Percentiles rank a stretch among this genome's conserved stretches.
These are phyloP conservation scores for Nakazawaea wickerhamii DNA, from an alignment of 805 yeast species.

Conservation along the genomic window DNA sequence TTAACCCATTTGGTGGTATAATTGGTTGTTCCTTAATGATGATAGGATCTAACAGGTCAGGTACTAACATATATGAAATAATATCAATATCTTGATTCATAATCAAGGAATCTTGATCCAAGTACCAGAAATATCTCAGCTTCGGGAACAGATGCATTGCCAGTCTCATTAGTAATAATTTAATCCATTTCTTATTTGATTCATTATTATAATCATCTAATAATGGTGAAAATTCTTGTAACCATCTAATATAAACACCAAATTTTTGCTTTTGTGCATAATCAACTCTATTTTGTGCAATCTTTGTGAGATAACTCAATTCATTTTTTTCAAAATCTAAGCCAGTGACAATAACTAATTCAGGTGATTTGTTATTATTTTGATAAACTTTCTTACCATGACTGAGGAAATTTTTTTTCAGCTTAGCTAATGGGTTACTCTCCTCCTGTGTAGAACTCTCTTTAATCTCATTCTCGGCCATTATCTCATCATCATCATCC, in stretches of 20 bases:
- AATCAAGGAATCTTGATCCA: slow-evolving; percentile 73
- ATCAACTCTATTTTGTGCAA: slow-evolving; percentile 83
- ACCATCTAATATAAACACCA: slow-evolving; percentile 82
- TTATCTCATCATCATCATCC: slow-evolving; percentile 37
- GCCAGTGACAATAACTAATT: slow-evolving; percentile 70
- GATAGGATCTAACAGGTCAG: slow-evolving; percentile 55
- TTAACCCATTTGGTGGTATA: slow-evolving; percentile 59
- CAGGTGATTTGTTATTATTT: slow-evolving; percentile 42
- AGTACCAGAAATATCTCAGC: slow-evolving; percentile 86
- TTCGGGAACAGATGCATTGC: slow-evolving; percentile 93
- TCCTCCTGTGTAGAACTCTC: slow-evolving; percentile 37
- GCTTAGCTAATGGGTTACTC: slow-evolving; percentile 40
- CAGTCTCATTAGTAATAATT: slow-evolving; percentile 61
- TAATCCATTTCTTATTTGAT: slow-evolving; percentile 50
- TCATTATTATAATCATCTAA: slow-evolving; percentile 42
- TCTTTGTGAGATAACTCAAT: slow-evolving; percentile 50
- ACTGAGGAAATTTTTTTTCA: slow-evolving; percentile 54
- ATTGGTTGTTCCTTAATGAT: slow-evolving; percentile 69
- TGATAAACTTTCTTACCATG: slow-evolving; percentile 56
- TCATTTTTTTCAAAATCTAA: slow-evolving; percentile 69
- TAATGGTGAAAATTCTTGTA: slow-evolving; percentile 72
- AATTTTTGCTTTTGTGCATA: slow-evolving; percentile 78
- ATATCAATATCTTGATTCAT: slow-evolving; percentile 66
- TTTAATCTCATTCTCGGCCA: slow-evolving; percentile 35
- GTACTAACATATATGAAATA: slow-evolving; percentile 51